A percentile compares a stretch with the other conserved stretches of the same genome.
These are phyloP conservation scores for Xanthoparmelia taractica DNA, from an alignment of 495 filamentous ascomycete genomes.

Conservation along the genomic window DNA sequence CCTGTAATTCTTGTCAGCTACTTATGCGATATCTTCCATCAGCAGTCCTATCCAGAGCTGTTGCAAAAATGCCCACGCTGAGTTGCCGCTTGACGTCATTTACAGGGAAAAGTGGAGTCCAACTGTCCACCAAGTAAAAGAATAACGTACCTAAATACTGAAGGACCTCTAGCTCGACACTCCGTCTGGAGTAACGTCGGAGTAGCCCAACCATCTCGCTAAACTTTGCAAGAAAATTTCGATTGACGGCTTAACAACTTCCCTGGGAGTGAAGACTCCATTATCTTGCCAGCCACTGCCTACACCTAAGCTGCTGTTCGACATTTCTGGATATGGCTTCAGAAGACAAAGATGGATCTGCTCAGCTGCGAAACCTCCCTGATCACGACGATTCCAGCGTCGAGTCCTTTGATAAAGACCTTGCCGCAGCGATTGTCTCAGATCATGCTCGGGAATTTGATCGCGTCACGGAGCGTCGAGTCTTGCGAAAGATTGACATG, in stretches of 20 bases:
- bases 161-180: not conserved
- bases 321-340: not conserved
- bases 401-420: conserved; percentile 36
- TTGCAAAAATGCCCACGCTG: not conserved
- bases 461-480: conserved; percentile 44
- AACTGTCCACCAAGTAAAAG: too few species aligned
- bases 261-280: not conserved
- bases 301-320: not conserved
- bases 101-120: not conserved
- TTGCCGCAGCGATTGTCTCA: conserved; percentile 42
- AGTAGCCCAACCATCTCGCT: not conserved
- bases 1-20: not conserved
- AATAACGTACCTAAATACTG: not conserved
- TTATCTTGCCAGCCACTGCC: not conserved
- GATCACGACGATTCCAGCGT: not conserved
- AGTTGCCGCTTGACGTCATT: conserved; percentile 12
- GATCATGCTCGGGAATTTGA: conserved; percentile 47
- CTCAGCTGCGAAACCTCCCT: not conserved
- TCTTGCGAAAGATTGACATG: conserved; percentile 61
- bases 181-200: not conserved
- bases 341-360: not conserved
- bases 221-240: not conserved
- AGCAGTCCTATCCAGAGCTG: not conserved
- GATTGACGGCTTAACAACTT: not conserved
- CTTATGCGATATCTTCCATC: not conserved